These are phyloP conservation scores for Aspergillus fischeri DNA, from an alignment of 2,329 filamentous ascomycete species.

Conservation along the genomic window DNA sequence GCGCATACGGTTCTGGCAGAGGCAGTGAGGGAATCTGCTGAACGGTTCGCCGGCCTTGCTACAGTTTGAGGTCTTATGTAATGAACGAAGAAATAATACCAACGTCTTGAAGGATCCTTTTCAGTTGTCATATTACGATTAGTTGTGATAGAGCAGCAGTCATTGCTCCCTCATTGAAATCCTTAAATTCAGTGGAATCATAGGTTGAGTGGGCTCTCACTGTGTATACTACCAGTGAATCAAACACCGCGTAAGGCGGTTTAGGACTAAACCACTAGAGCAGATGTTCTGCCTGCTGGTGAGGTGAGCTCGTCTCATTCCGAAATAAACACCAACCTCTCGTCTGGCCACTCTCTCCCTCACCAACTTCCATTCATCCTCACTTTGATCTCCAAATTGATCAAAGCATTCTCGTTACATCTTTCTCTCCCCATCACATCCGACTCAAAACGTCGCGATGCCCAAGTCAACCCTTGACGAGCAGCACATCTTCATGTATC, in stretches of 20 bases:
- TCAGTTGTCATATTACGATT: slow-evolving; percentile 6
- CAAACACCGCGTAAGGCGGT: neutral
- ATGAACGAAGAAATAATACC: slow-evolving; percentile 26
- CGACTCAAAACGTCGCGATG: neutral
- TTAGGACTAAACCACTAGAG: neutral
- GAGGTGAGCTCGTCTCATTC: neutral
- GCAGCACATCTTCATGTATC: neutral
- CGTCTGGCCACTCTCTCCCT: neutral
- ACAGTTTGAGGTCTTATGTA: slow-evolving; percentile 5
- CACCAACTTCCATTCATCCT: neutral
- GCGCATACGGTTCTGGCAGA: slow-evolving; percentile 58
- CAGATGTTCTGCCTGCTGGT: neutral
- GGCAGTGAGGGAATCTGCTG: slow-evolving; percentile 56
- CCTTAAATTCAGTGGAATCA: neutral
- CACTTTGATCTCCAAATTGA: neutral
- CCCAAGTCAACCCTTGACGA: neutral
- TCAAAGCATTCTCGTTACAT: neutral
- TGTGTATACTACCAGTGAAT: neutral
- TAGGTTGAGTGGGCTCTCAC: neutral
- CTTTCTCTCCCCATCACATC: neutral
- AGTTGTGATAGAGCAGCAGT: slow-evolving; percentile 16
- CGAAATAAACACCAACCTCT: neutral
- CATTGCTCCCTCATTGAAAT: neutral
- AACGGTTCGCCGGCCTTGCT: slow-evolving; percentile 31
- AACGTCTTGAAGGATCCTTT: slow-evolving; percentile 5